phyloP scores from a whole-genome alignment of 352 stramenopile genomes.

The Phytophthora pini region DNA sequence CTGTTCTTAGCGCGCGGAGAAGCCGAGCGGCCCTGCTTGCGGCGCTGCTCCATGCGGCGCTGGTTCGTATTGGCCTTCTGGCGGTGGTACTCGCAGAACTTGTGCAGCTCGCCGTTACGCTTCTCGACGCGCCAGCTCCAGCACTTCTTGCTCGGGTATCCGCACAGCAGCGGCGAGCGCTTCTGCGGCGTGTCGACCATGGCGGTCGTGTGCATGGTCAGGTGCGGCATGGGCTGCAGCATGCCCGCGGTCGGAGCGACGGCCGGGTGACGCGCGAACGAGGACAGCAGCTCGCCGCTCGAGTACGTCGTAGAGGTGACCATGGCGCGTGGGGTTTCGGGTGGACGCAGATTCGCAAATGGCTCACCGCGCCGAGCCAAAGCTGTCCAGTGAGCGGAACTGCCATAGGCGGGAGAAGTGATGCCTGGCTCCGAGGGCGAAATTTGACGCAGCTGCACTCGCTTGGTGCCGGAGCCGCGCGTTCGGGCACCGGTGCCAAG shows the following conservation, averaged over 20 bases:
- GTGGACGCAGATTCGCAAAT: conserved; percentile 45
- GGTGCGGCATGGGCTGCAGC: conserved; percentile 33
- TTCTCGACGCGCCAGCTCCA: conserved; percentile 82
- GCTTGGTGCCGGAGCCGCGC: conserved; percentile 9
- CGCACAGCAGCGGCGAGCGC: conserved; percentile 63
- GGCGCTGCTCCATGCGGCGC: conserved; percentile 82
- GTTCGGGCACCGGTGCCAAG: conserved; percentile 25
- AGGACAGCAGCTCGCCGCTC: conserved; percentile 38
- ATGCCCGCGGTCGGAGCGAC: neutral
- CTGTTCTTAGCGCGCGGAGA: conserved; percentile 32
- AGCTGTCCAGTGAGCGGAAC: no score
- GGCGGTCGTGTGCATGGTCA: conserved; percentile 20
- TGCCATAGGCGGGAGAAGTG: no score
- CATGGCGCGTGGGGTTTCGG: conserved; percentile 24
- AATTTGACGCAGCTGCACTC: no score
- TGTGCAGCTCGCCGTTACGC: conserved; percentile 85
- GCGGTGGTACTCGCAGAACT: conserved; percentile 88
- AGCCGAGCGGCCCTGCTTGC: conserved; percentile 59
- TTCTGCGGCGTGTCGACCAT: conserved; percentile 37
- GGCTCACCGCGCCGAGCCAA: conserved; percentile 8
- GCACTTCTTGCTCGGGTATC: conserved; percentile 88
- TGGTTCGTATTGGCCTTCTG: conserved; percentile 89
- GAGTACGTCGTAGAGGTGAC: conserved; percentile 38
- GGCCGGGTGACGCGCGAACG: conserved; percentile 30
- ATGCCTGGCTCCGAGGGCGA: no score